Evolutionary conservation across 2,329 filamentous ascomycete species (phyloP).

Genomic region (Penicillium rolfsii): DNA sequence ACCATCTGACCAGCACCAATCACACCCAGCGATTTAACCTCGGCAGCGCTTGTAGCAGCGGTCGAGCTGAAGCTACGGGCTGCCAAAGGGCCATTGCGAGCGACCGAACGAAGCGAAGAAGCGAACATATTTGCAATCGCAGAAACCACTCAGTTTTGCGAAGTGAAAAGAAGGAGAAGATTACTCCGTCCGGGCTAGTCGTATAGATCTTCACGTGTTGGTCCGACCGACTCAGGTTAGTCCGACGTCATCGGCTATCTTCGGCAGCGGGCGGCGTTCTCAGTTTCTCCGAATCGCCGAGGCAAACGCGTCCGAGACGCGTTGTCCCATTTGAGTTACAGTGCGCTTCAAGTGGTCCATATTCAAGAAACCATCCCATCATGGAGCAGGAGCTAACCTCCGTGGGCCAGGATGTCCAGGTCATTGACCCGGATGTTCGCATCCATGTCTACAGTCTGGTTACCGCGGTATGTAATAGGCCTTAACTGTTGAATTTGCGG

Average conservation of each 20-base stretch:
- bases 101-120: constrained; percentile 38
- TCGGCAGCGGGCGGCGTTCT: constrained; percentile 24
- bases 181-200: neutral
- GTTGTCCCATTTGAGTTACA: constrained; percentile 27
- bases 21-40: constrained; percentile 87
- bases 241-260: constrained; percentile 33
- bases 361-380: constrained; percentile 21
- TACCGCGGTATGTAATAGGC: constrained; percentile 72
- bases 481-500: constrained; percentile 9
- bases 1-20: constrained; percentile 97
- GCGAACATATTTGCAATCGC: constrained; percentile 38
- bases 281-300: constrained; percentile 29
- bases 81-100: constrained; percentile 40
- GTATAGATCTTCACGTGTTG: constrained; percentile 28
- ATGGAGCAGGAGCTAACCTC: constrained; percentile 50
- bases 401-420: constrained; percentile 52
- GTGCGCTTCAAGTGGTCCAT: constrained; percentile 4
- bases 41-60: constrained; percentile 62
- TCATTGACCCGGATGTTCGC: constrained; percentile 88
- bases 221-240: constrained; percentile 4
- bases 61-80: constrained; percentile 71
- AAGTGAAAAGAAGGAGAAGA: constrained; percentile 9
- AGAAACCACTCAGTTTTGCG: neutral
- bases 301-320: constrained; percentile 30
- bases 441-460: constrained; percentile 93